Base-by-base conservation (phyloP, 2,329 filamentous ascomycete genomes). In the Chalaropsis ovoidea region DNA sequence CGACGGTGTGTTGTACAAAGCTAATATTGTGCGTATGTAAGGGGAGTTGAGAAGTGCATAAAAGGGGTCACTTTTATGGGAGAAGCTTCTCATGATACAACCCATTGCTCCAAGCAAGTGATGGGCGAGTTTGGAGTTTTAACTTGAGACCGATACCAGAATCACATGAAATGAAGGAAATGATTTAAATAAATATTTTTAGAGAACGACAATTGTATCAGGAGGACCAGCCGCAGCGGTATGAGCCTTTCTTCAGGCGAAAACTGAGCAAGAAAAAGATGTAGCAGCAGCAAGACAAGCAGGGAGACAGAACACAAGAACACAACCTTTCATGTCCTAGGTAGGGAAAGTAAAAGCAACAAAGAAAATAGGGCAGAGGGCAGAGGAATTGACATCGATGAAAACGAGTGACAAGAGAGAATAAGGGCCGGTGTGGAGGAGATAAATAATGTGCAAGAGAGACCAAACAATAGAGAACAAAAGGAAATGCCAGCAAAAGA, bases 391-490 rank as follows among this genome's bases (percentile, higher is more conserved):
- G 47, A 24, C 10, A 68, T 63, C 69, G 69, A 70, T 66, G 69
- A 69, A 67, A 71, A 71, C 68, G 68, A 74, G 72, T 73, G 70
- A 72, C 70, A 71, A 73, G 70, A 71, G 68, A 69, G 61, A 69
- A 69, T 69, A 69, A 67, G 47, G 39, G 64, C 64, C 56, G 64
- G 67, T 42, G 65, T 56, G 27, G 47, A 60, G 22, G 31, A 62
- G 41, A 39, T 60, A 35, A 22, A 62, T 65, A 61, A 65, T 39
- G 27, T 47, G 49, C 60, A 54, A 63, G 49, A 49, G 41, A 56
- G 54, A 43, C 61, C 31, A 65, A 47, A 41, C 47, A 52, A 56
- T 63, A 62, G 45, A 45, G 11, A 63, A 45, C 35, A 62, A 65
- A 41, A 61, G 52, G 31, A 62, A 27, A 60, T 52, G n/a, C n/a